Percentiles rank a stretch among this genome's conserved stretches.
Conservation (phyloP, 306 rosid species). For the Glycyrrhiza uralensis region DNA sequence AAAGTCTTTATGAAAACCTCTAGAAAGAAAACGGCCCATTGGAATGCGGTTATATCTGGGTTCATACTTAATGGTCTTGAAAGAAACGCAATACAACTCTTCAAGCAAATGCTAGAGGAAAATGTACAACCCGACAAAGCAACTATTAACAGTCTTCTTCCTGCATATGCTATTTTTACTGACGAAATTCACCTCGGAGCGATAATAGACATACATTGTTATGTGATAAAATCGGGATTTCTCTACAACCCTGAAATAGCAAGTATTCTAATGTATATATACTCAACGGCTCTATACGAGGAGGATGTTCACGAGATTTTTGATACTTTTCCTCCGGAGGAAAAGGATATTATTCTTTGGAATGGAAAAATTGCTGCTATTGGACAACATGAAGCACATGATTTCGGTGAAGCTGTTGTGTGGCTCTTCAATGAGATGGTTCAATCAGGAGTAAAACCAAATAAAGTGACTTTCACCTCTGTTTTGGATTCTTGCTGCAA, state of each 20-base stretch:
- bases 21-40: constrained; percentile 58
- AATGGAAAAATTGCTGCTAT: constrained; percentile 69
- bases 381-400: constrained; percentile 78
- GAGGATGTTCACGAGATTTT: constrained; percentile 65
- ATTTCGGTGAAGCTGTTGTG: constrained; percentile 62
- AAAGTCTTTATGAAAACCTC: constrained; percentile 57
- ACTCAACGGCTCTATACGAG: constrained; percentile 77
- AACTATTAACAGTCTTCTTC: constrained; percentile 69
- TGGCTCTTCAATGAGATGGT: constrained; percentile 77
- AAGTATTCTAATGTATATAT: constrained; percentile 68
- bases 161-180: constrained; percentile 68
- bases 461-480: constrained; percentile 71
- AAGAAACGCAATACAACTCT: constrained; percentile 60
- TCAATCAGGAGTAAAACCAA: constrained; percentile 67
- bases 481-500: constrained; percentile 87
- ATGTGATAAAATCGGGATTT: constrained; percentile 64
- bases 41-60: constrained; percentile 78
- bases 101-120: constrained; percentile 65
- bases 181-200: constrained; percentile 73
- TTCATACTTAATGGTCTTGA: constrained; percentile 58
- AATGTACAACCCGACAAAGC: constrained; percentile 53
- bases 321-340: constrained; percentile 40
- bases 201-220: constrained; percentile 63
- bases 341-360: constrained; percentile 70
- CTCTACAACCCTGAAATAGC: constrained; percentile 54